Conservation (phyloP, 2,329 filamentous ascomycete species). For the Gnomoniopsis smithogilvyi region DNA sequence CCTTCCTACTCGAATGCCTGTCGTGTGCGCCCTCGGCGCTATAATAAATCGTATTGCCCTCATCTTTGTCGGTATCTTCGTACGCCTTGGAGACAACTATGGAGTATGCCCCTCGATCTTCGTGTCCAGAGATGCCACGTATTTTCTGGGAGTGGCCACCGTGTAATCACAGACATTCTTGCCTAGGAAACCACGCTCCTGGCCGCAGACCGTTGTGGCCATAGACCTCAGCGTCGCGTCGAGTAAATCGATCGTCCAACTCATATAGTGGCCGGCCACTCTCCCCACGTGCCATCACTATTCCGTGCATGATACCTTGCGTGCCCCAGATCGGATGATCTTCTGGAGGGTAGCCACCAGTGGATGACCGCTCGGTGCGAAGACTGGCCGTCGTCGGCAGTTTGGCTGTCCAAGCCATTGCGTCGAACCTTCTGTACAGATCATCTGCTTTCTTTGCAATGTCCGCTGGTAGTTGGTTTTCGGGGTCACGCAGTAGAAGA, state of each 20-base stretch:
- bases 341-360: constrained; percentile 15
- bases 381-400: background rate
- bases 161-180: constrained; percentile 46
- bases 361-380: background rate
- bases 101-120: constrained; percentile 45
- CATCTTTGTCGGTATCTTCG: constrained; percentile 24
- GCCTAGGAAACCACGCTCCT: constrained; percentile 52
- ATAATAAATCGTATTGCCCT: constrained; percentile 24
- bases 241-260: constrained; percentile 16
- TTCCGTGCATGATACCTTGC: constrained; percentile 29
- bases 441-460: background rate
- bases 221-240: constrained; percentile 19
- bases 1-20: background rate
- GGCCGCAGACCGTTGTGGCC: constrained; percentile 32
- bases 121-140: constrained; percentile 49
- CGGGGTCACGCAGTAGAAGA: background rate
- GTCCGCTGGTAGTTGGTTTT: background rate
- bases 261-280: background rate
- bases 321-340: constrained; percentile 29
- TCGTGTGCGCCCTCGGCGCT: constrained; percentile 23
- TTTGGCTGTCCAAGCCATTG: background rate
- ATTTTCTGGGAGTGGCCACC: constrained; percentile 49
- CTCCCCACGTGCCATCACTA: constrained; percentile 11
- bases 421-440: constrained; percentile 6
- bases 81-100: constrained; percentile 45